Evolutionary conservation across 306 rosid species (phyloP).

Genomic region (Alnus rubra): DNA sequence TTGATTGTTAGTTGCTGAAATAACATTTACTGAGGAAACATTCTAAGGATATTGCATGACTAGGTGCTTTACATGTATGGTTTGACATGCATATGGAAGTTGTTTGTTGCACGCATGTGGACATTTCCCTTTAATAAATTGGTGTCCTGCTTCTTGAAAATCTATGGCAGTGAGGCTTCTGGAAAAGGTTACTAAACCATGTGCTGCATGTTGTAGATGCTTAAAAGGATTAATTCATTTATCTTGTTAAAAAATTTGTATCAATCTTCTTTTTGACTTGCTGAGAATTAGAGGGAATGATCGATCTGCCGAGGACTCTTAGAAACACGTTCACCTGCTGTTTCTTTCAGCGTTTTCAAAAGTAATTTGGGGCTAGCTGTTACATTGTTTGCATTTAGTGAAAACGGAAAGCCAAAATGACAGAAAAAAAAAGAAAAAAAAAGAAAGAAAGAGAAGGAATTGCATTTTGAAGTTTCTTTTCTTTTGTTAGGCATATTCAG

Average conservation of each 20-base stretch:
- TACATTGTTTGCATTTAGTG: slow-evolving; percentile 1
- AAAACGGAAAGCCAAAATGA: neutral
- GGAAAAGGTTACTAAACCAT: neutral
- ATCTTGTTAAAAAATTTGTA: neutral
- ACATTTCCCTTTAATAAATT: neutral
- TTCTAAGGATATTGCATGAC: neutral
- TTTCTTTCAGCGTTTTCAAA: neutral
- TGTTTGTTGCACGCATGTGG: neutral
- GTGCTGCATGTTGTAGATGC: neutral
- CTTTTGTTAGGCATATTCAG: slow-evolving; percentile 68
- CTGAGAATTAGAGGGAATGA: slow-evolving; percentile 9
- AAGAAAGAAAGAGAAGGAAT: neutral
- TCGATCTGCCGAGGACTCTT: slow-evolving; percentile 1
- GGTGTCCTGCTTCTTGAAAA: neutral
- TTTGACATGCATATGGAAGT: neutral
- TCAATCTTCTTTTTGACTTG: neutral
- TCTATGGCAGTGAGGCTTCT: slow-evolving; percentile 3
- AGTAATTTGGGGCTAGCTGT: slow-evolving; percentile 9
- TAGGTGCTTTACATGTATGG: neutral
- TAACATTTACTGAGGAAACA: neutral
- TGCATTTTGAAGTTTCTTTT: slow-evolving; percentile 13
- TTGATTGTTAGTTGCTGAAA: neutral
- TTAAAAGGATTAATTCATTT: neutral
- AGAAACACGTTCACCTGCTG: neutral
- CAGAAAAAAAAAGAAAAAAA: neutral